Evolutionary conservation across 495 filamentous ascomycete genomes (phyloP), one percentile per base, ranked within the genome.

Genomic region (Coniosporium apollinis): DNA sequence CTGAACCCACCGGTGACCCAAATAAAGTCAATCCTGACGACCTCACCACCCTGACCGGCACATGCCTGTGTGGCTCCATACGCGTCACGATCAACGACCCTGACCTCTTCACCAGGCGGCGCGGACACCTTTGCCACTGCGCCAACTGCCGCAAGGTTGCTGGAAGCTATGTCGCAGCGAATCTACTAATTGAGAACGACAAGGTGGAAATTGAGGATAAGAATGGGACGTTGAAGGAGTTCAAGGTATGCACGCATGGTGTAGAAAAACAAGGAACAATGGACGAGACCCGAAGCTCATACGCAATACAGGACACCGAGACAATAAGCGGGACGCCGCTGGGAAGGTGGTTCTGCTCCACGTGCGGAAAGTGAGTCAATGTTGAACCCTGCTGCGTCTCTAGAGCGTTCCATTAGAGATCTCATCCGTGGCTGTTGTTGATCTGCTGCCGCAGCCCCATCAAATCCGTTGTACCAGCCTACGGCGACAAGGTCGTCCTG

Each of bases 321-420:
- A 62, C 58, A 3, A 19, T 44, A 33, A 60, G 55, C 36, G 59
- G 59, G 19, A 64, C 54, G 5, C 41, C 50, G 1, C 41, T 62
- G n/a, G 30, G 19, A 16, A 35, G 59, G 36, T 48, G n/a, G n/a
- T 64, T 64, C 36, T 64, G 60, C 36, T 38, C 40, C 13, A 38
- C 14, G 22, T 57, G 57, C 45, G 59, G 59, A 22, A 57, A 44
- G 59, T 62, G 41, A 33, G 60, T 53, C 9, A 25, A 24, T 3
- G 5, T 4, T 13, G 5, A 4, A 14, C 14, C 19, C 1, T 6
- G 16, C 1, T 28, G 4, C 13, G 15, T n/a, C 6, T 19, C 11
- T 11, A 22, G 29, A 10, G 3, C 42, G 28, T 49, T 34, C 45
- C 46, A 3, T 39, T 13, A 15, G 17, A 30, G 16, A 17, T 21